phyloP scores from a whole-genome alignment of 108 stramenopile species.

The Pseudonitzschia multiseries region DNA sequence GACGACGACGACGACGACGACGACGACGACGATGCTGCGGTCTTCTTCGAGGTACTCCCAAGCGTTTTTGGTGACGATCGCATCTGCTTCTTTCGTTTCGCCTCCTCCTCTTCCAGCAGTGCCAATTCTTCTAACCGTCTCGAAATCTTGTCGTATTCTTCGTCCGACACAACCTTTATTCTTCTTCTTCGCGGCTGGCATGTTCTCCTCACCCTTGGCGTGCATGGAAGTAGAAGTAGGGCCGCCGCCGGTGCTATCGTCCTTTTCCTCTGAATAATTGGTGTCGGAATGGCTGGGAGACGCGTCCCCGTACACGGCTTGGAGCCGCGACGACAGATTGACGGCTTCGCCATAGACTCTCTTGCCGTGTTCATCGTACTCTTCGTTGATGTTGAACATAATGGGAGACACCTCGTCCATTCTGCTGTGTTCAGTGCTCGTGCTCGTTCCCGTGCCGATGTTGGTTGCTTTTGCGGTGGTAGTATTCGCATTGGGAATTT shows the following conservation, averaged over 20 bases:
- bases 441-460: not conserved
- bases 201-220: not conserved
- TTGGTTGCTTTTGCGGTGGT: not conserved
- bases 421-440: not conserved
- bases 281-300: not conserved
- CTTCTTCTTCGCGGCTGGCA: not conserved
- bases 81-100: not conserved
- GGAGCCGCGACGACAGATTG: not conserved
- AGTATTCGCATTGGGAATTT: not conserved
- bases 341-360: slow-evolving; percentile 1
- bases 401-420: not conserved
- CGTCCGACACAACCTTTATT: slow-evolving; percentile 5
- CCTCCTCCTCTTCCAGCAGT: slow-evolving; percentile 7
- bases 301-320: slow-evolving; percentile 7
- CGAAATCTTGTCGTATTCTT: slow-evolving; percentile 13
- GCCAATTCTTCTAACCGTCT: slow-evolving; percentile 15
- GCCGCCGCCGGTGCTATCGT: not conserved
- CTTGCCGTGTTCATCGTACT: slow-evolving; percentile 5
- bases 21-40: not conserved
- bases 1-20: not conserved
- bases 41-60: not conserved
- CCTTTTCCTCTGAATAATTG: not conserved
- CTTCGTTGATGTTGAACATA: slow-evolving; percentile 14
- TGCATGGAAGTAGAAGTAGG: not conserved
- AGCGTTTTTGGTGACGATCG: not conserved